Conservation (phyloP, 805 yeast genomes). For the Wickerhamiella domercqiae region DNA sequence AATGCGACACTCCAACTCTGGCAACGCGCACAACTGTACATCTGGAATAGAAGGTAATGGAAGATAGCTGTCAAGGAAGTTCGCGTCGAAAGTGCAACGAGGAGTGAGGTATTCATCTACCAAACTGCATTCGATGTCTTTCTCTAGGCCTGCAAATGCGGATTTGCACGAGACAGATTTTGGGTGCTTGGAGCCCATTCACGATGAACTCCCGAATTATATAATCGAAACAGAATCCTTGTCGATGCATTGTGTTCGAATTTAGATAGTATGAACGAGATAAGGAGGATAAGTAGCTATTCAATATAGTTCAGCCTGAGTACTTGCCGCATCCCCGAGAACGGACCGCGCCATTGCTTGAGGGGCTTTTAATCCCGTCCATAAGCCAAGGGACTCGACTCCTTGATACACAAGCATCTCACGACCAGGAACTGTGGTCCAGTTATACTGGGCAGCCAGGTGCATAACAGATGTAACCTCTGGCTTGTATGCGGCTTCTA, state of each 20-base stretch:
- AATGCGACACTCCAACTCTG: slow-evolving; percentile 51
- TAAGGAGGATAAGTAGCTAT: no score
- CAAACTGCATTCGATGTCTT: no score
- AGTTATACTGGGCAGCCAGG: slow-evolving; percentile 46
- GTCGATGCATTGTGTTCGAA: no score
- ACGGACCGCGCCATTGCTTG: slow-evolving; percentile 17
- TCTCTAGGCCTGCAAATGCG: no score
- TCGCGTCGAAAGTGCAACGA: slow-evolving; percentile 47
- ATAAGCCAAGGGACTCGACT: slow-evolving; percentile 63
- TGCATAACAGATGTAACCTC: slow-evolving; percentile 72
- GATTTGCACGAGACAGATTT: no score
- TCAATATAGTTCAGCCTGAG: no score
- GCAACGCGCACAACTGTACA: slow-evolving; percentile 28
- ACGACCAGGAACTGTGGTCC: slow-evolving; percentile 82
- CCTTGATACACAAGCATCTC: slow-evolving; percentile 93
- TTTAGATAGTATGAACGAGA: no score
- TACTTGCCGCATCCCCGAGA: no score
- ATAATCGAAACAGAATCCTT: no score
- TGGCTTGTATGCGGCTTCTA: slow-evolving; percentile 95
- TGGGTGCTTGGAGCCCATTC: no score
- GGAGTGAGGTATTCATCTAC: slow-evolving; percentile 44
- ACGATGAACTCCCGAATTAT: no score
- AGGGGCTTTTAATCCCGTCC: slow-evolving; percentile 33
- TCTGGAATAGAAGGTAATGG: slow-evolving; percentile 28
- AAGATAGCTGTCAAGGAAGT: slow-evolving; percentile 41